phyloP scores from a whole-genome alignment of 2,329 filamentous ascomycete species.

The Aspergillus fumigatus region DNA sequence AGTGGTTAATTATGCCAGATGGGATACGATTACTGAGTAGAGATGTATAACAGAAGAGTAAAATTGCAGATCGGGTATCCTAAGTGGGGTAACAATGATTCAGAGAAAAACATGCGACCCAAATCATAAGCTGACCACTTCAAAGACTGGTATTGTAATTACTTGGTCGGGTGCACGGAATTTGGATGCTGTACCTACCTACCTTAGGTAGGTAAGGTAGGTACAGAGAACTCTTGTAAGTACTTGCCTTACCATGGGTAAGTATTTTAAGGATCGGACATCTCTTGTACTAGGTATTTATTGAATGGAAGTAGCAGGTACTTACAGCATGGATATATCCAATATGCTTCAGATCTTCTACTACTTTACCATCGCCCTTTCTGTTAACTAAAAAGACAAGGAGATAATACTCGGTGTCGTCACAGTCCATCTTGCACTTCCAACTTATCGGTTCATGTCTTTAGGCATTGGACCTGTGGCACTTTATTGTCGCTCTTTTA shows the following conservation, averaged over 20 bases:
- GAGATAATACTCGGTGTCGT: not conserved
- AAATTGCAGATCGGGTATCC: conserved; percentile 10
- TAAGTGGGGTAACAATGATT: conserved; percentile 9
- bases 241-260: not conserved
- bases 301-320: not conserved
- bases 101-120: conserved; percentile 2
- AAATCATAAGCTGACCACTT: not conserved
- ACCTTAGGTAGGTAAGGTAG: not conserved
- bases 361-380: not conserved
- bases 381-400: not conserved
- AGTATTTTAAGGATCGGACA: conserved; percentile 2
- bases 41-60: not conserved
- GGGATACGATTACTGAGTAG: not conserved
- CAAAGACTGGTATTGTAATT: not conserved
- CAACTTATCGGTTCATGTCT: not conserved
- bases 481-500: not conserved
- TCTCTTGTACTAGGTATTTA: not conserved
- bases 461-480: not conserved
- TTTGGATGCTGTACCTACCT: not conserved
- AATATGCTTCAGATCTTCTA: not conserved
- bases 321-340: not conserved
- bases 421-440: not conserved
- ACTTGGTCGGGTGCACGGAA: not conserved
- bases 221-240: not conserved
- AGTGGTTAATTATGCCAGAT: not conserved